Evolutionary conservation across 2,329 filamentous ascomycete genomes (phyloP).

Genomic region (Monilinia fructigena): DNA sequence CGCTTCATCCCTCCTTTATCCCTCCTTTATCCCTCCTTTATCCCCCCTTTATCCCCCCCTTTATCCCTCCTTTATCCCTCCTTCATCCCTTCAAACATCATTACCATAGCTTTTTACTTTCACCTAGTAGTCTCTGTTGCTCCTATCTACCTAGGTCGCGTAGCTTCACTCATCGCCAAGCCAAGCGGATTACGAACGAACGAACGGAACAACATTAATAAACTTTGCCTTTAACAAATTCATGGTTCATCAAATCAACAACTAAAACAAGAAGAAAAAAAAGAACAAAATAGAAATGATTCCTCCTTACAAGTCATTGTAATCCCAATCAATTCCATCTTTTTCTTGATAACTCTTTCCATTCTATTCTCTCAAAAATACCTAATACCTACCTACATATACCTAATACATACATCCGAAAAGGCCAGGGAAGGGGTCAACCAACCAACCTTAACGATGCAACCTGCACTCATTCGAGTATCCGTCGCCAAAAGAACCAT

Average conservation of each 20-base stretch:
- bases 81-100: background rate
- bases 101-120: conserved; percentile 8
- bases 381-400: background rate
- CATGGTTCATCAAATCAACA: background rate
- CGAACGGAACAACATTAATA: background rate
- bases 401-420: background rate
- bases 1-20: too few species aligned
- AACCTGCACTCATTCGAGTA: conserved; percentile 11
- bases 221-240: background rate
- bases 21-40: too few species aligned
- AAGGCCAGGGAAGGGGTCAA: background rate
- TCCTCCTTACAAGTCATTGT: background rate
- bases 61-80: too few species aligned
- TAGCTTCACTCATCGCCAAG: background rate
- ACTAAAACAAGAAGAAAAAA: background rate
- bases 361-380: background rate
- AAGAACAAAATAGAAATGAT: conserved; percentile 3
- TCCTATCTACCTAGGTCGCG: too few species aligned
- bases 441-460: conserved; percentile 10
- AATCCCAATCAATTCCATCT: background rate
- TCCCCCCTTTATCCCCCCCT: too few species aligned
- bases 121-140: too few species aligned
- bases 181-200: conserved; percentile 14
- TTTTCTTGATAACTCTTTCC: background rate
- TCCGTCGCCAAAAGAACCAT: conserved; percentile 1